A percentile compares a stretch with the other conserved stretches of the same genome.
These are phyloP conservation scores for Fusarium avenaceum DNA, from an alignment of 2,329 filamentous ascomycete genomes.

Conservation along the genomic window DNA sequence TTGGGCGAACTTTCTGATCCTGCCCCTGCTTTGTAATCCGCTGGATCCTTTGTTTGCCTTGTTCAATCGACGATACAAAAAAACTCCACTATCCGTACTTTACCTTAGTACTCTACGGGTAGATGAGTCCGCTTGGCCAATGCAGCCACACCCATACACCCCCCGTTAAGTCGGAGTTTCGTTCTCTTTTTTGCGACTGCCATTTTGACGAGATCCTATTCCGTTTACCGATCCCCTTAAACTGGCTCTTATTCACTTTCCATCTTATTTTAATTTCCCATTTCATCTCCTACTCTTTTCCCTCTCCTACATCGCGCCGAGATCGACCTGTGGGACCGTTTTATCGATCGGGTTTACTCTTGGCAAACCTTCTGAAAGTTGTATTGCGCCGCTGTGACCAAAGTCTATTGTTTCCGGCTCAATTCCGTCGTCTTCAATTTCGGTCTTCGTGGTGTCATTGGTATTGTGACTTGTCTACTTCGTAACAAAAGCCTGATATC, in stretches of 20 bases:
- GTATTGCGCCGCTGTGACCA: constrained; percentile 18
- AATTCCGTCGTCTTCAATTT: constrained; percentile 15
- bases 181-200: constrained; percentile 26
- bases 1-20: background rate
- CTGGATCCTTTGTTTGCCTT: constrained; percentile 21
- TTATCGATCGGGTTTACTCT: constrained; percentile 17
- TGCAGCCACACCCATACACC: constrained; percentile 29
- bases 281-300: background rate
- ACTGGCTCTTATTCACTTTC: constrained; percentile 13
- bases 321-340: constrained; percentile 16
- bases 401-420: constrained; percentile 25
- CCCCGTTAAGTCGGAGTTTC: constrained; percentile 12
- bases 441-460: constrained; percentile 4
- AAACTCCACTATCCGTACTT: background rate
- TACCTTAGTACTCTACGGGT: background rate
- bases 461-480: constrained; percentile 5
- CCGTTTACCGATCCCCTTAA: constrained; percentile 15
- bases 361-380: constrained; percentile 19
- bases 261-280: constrained; percentile 23
- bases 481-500: background rate
- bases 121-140: constrained; percentile 15
- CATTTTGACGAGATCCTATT: constrained; percentile 30
- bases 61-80: constrained; percentile 10
- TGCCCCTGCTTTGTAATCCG: constrained; percentile 42
- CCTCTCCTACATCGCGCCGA: constrained; percentile 6